Evolutionary conservation across 441 rosid genomes (phyloP), one percentile per base, ranked within the genome.

Genomic region (Croton setiger): DNA sequence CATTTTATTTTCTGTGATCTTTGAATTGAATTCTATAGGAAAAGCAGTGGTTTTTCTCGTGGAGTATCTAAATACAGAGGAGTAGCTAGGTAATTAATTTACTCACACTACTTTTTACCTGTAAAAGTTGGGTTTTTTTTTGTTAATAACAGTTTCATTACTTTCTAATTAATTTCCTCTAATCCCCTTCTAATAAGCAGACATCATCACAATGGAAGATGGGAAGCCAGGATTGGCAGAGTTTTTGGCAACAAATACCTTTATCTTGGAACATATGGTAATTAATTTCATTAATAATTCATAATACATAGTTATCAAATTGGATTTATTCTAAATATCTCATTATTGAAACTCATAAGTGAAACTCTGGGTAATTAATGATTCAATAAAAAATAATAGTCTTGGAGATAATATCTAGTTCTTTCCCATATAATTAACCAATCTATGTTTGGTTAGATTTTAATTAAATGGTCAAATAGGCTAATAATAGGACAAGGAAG

Each of bases 211-310:
- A 91, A 91, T 75, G 98, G 98, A 21, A 86, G 92, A 74, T 94
- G 97, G 97, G 98, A 91, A 76, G 98, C 97, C 74, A 76, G 96
- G 60, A 93, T 93, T 71, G 96, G 98, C 13, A 83, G 96, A 58
- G 98, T 94, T 31, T 90, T 90, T 63, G 97, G 97, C 63, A 94
- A 91, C 81, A 94, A 91, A 63, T 94, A 94, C 70, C 86, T 94
- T 1, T 91, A 94, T 75, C 96, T 91, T 35, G 96, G 96, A 3
- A 94, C 96, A 59, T 91, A 86, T 48, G 96, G 97, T 83, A 74
- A 69, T 4, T 64, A 18, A 0, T 7, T 15, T 45, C n/a, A 20
- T 51, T 36, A 14, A 11, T 44, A 44, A 44, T 45, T 45, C 12
- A 15, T 41, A 27, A 27, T 27, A 27, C 31, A 27, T 2, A 27